Percentiles rank a stretch among this genome's conserved stretches.
Evolutionary conservation across 495 filamentous ascomycete species (phyloP).

Genomic region (Trichocladium uniseriatum): DNA sequence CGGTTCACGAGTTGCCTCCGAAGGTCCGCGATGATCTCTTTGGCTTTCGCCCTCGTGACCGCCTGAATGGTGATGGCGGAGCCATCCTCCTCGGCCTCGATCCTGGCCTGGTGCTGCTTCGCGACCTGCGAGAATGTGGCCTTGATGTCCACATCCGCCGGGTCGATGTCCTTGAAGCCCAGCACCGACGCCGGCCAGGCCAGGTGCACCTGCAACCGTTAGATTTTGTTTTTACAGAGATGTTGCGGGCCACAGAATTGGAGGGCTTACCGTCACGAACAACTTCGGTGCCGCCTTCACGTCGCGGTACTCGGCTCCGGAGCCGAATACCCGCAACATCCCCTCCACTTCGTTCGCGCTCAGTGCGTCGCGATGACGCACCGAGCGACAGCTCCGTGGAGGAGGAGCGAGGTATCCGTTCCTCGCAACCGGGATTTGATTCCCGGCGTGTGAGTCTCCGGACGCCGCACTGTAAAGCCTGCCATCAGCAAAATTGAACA

Average conservation of each 20-base stretch:
- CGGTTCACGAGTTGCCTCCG: not conserved
- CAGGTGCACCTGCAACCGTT: slow-evolving; percentile 2
- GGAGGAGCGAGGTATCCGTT: no score
- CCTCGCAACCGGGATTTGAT: no score
- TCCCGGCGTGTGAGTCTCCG: no score
- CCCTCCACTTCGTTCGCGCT: no score
- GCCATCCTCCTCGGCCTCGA: slow-evolving; percentile 1
- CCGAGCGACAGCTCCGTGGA: no score
- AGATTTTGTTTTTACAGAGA: not conserved
- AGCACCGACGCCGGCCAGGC: not conserved
- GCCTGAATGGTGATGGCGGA: slow-evolving; percentile 8
- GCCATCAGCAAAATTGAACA: no score
- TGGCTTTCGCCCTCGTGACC: slow-evolving; percentile 1
- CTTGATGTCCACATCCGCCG: slow-evolving; percentile 6
- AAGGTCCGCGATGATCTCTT: not conserved
- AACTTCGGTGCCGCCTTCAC: not conserved
- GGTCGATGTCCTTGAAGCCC: slow-evolving; percentile 13
- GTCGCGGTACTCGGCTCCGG: not conserved
- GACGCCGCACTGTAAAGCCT: no score
- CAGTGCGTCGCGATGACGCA: no score
- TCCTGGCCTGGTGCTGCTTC: not conserved
- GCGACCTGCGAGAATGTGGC: slow-evolving; percentile 11
- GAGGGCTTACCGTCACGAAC: slow-evolving; percentile 1
- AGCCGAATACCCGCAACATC: not conserved
- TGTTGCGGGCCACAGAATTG: not conserved